Percentiles rank a stretch among this genome's conserved stretches.
Conservation (phyloP, 1,284 basidiomycete species). For the Apiotrichum gracile region DNA sequence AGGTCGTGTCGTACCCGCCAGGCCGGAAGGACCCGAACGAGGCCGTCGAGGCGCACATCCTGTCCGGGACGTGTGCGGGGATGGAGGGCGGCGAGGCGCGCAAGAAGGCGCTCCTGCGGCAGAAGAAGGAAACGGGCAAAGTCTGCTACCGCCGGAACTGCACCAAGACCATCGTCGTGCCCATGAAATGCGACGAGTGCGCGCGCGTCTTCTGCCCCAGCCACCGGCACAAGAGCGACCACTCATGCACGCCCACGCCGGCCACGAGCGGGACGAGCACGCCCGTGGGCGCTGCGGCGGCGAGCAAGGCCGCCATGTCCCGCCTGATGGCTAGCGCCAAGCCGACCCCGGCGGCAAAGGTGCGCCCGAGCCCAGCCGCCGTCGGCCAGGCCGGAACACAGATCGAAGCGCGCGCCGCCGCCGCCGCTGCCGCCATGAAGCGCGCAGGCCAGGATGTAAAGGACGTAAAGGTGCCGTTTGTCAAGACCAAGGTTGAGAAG, state of each 20-base stretch:
- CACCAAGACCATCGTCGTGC: conserved; percentile 40
- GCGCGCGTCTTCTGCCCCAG: conserved; percentile 37
- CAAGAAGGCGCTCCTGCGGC: conserved; percentile 31
- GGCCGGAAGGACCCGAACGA: conserved; percentile 32
- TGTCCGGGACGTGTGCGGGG: conserved; percentile 34
- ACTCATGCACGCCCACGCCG: conserved; percentile 28
- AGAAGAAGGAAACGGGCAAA: conserved; percentile 39
- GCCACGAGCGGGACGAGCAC: conserved; percentile 11
- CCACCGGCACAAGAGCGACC: conserved; percentile 32
- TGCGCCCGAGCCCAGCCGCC: neutral
- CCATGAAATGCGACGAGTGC: conserved; percentile 43
- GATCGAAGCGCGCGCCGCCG: conserved; percentile 37
- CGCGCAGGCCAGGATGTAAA: conserved; percentile 44
- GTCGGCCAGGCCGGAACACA: conserved; percentile 2
- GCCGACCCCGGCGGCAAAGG: neutral
- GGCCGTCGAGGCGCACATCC: conserved; percentile 44
- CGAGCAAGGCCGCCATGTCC: conserved; percentile 27
- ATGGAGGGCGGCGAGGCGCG: conserved; percentile 41
- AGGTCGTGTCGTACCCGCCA: conserved; percentile 33
- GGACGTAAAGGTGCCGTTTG: conserved; percentile 44
- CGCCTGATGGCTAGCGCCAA: conserved; percentile 26
- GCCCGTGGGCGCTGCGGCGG: neutral
- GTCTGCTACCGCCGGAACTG: conserved; percentile 44
- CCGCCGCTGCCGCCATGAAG: conserved; percentile 39
- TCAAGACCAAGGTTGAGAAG: conserved; percentile 44